Percentiles rank a stretch among this genome's conserved stretches.
These are phyloP conservation scores for Lipomyces chichibuensis DNA, from an alignment of 805 yeast species.

Conservation along the genomic window DNA sequence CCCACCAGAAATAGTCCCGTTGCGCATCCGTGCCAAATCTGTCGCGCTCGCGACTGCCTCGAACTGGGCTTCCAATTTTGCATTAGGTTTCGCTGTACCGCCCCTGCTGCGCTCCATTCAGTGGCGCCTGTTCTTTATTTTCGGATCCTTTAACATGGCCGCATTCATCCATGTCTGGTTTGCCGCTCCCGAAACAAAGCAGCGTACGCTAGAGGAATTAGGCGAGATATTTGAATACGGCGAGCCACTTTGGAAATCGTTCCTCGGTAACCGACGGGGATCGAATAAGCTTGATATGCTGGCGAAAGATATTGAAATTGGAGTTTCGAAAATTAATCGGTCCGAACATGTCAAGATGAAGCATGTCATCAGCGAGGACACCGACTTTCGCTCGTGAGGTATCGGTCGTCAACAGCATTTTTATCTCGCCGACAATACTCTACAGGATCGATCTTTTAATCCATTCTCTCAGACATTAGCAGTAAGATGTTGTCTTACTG, in stretches of 20 bases:
- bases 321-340: conserved; percentile 12
- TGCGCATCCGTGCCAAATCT: conserved; percentile 62
- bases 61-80: conserved; percentile 67
- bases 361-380: background rate
- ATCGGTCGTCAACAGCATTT: too few relatives aligned
- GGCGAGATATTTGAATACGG: conserved; percentile 50
- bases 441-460: too few relatives aligned
- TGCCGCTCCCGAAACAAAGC: conserved; percentile 87
- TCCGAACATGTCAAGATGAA: conserved; percentile 12
- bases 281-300: conserved; percentile 17
- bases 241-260: conserved; percentile 31
- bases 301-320: conserved; percentile 30
- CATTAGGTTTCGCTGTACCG: conserved; percentile 71
- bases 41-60: conserved; percentile 65
- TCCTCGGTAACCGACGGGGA: conserved; percentile 11
- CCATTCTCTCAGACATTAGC: too few relatives aligned
- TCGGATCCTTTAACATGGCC: conserved; percentile 53
- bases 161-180: conserved; percentile 54
- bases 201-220: conserved; percentile 77
- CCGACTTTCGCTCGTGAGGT: too few relatives aligned
- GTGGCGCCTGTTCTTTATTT: conserved; percentile 72
- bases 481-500: too few relatives aligned
- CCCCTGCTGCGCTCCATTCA: conserved; percentile 50
- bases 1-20: conserved; percentile 66
- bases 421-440: too few relatives aligned